phyloP scores from a whole-genome alignment of 352 stramenopile genomes.

The Elongisporangium prolatum region DNA sequence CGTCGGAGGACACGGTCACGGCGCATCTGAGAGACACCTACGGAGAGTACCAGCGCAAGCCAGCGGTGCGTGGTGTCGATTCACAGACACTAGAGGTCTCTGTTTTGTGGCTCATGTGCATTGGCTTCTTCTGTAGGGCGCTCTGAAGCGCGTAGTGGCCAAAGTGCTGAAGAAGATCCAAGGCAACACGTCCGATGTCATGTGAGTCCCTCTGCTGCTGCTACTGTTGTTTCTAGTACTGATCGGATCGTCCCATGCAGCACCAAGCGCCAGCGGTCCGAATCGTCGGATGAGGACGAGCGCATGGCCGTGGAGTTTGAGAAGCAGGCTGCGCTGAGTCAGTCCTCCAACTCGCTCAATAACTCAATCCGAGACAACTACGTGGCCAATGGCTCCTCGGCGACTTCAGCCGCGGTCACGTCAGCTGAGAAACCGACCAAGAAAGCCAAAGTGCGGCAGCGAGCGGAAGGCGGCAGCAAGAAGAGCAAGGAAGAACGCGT shows the following conservation, averaged over 20 bases:
- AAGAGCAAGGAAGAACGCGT: slow-evolving; percentile 5
- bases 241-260: slow-evolving; percentile 3
- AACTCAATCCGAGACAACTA: slow-evolving; percentile 77
- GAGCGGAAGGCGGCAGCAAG: slow-evolving; percentile 20
- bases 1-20: slow-evolving; percentile 59
- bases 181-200: slow-evolving; percentile 8
- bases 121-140: slow-evolving; percentile 15
- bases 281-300: slow-evolving; percentile 67
- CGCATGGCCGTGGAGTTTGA: slow-evolving; percentile 43
- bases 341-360: slow-evolving; percentile 61
- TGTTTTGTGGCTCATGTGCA: neutral
- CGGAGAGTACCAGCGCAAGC: slow-evolving; percentile 84
- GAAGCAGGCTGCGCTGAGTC: slow-evolving; percentile 23
- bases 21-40: slow-evolving; percentile 68
- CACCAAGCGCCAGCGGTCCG: slow-evolving; percentile 53
- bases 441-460: slow-evolving; percentile 64
- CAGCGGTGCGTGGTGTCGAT: slow-evolving; percentile 13
- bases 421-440: slow-evolving; percentile 43
- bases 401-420: neutral
- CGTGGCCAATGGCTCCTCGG: slow-evolving; percentile 18
- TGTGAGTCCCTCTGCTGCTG: slow-evolving; percentile 5
- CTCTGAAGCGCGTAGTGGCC: slow-evolving; percentile 58
- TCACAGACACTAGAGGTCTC: neutral
- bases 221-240: neutral
- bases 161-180: slow-evolving; percentile 72